Percentiles rank a stretch among this genome's conserved stretches.
Conservation (phyloP, 306 rosid species). For the Castanea sativa region DNA sequence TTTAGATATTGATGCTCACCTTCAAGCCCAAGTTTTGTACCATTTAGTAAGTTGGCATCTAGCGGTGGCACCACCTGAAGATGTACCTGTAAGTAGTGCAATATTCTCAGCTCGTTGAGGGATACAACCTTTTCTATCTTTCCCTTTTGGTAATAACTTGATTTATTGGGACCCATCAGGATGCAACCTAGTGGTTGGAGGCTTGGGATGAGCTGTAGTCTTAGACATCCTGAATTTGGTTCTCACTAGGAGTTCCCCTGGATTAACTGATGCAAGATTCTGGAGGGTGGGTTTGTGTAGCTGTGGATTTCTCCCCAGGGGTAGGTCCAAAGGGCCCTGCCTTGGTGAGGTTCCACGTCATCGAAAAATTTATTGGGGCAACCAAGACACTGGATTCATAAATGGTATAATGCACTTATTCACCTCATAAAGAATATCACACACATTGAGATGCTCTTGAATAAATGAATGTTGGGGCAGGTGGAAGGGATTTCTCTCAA, state of each 20-base stretch:
- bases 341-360: too few species aligned
- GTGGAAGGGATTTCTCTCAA: slow-evolving; percentile 1
- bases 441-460: slow-evolving; percentile 7
- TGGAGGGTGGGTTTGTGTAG: too few species aligned
- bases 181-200: too few species aligned
- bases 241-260: too few species aligned
- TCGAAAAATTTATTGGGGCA: not conserved
- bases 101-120: slow-evolving; percentile 27
- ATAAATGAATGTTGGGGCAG: slow-evolving; percentile 1
- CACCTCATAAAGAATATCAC: not conserved
- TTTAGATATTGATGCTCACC: slow-evolving; percentile 93
- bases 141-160: not conserved
- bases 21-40: slow-evolving; percentile 81
- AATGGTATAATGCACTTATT: not conserved
- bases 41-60: slow-evolving; percentile 64
- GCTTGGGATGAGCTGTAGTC: too few species aligned
- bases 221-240: too few species aligned
- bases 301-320: too few species aligned
- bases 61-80: slow-evolving; percentile 64
- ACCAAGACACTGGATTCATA: slow-evolving; percentile 16
- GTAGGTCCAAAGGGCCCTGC: too few species aligned
- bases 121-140: not conserved
- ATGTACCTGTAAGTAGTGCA: slow-evolving; percentile 52
- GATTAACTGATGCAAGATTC: too few species aligned
- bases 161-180: too few species aligned